Evolutionary conservation across 1,284 basidiomycete genomes (phyloP).

Genomic region (Ganoderma leucocontextum): DNA sequence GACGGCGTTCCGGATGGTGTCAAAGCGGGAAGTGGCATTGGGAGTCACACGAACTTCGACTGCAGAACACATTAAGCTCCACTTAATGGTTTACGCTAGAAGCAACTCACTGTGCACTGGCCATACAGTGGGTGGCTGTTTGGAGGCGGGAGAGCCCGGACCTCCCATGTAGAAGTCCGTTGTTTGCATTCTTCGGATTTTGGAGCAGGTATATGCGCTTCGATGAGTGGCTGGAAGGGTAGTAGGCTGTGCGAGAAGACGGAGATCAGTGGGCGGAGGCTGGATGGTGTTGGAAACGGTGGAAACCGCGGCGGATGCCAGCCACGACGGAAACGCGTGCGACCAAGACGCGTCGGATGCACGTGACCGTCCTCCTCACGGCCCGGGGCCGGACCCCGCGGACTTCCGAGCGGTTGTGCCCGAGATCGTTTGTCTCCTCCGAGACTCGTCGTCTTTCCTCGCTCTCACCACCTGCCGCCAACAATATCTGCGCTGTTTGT

Average conservation of each 20-base stretch:
- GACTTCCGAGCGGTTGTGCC: neutral
- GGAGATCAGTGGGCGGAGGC: neutral
- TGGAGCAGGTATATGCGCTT: constrained; percentile 2
- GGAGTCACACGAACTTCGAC: constrained; percentile 85
- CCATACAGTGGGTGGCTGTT: constrained; percentile 50
- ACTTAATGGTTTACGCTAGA: neutral
- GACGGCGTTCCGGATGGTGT: constrained; percentile 73
- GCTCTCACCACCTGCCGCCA: neutral
- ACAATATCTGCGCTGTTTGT: neutral
- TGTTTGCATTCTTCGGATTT: constrained; percentile 26
- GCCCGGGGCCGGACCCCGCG: neutral
- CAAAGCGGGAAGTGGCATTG: constrained; percentile 73
- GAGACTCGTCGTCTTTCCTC: neutral
- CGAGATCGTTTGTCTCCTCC: neutral
- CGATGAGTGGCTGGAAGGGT: neutral
- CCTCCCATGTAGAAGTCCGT: constrained; percentile 37
- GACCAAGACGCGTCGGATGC: constrained; percentile 24
- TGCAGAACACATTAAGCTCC: constrained; percentile 43
- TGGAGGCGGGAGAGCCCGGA: constrained; percentile 31
- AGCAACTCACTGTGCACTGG: constrained; percentile 62
- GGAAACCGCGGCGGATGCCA: constrained; percentile 33
- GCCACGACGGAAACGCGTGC: constrained; percentile 30
- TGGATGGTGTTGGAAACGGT: constrained; percentile 20
- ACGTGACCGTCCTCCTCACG: constrained; percentile 32
- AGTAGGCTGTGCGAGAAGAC: neutral